Base-by-base conservation (phyloP, 352 stramenopile species). In the Phytopythium montanum region DNA sequence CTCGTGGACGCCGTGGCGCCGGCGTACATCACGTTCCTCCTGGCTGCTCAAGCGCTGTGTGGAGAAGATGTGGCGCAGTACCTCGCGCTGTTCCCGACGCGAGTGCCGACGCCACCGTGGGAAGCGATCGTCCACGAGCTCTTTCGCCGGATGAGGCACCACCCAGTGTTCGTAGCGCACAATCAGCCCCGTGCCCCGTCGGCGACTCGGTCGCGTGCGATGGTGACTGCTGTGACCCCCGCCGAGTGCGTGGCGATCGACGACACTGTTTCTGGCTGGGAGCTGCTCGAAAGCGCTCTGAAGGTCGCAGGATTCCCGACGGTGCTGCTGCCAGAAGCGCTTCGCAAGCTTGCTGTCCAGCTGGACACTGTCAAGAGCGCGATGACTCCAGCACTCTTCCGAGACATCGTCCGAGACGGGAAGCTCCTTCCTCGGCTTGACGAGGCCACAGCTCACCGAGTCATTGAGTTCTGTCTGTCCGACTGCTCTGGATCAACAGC, bases 1-100 rank as follows among this genome's bases (percentile, higher is more conserved):
- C 68, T 94, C 23, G 60, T 68, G 23, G 85, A 94, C 70, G 85
- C 81, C 2, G 76, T 90, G n/a, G 85, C 81, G 18, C 82, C 82
- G 38, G 81, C 85, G 18, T 94, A 94, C 59, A 62, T 88, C 29
- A 72, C 67, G 2, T 88, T 94, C 34, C 60, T 94, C 13, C 29
- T 86, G 16, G 63, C 80, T 69, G 80, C 75, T 26, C 79, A 79
- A 52, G 34, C 54, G 8, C 65, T 82, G 16, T 79, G 67, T 28
- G 73, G 73, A 29, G 61, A 69, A 0, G 59, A 85, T 42, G 52
- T 54, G 56, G 70, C 64, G 38, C 59, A 79, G 26, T 77, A 79
- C 62, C 65, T 84, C 0, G 64, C 63, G 7, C 79, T 77, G 64
- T 91, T 94, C 21, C 85, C 85, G 19, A 59, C 57, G 12, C 69